Evolutionary conservation across 202 grass and related monocot species (phyloP), one percentile per base, ranked within the genome.

Genomic region (Setaria italica): DNA sequence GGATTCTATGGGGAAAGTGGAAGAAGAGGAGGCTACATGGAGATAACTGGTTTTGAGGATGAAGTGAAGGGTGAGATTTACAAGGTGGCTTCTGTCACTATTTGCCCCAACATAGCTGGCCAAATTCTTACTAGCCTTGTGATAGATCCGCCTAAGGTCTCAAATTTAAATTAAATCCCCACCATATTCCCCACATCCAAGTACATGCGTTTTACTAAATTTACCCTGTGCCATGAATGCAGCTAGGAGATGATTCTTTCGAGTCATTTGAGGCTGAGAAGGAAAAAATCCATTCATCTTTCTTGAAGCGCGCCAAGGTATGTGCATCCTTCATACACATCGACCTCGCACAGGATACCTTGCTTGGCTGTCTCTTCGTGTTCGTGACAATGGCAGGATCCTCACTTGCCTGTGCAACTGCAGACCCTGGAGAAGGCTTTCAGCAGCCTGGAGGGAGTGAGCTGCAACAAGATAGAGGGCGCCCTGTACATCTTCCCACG

Each of bases 1-100:
- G 92, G 95, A 45, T 94, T 78, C 76, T 83, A 80, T 83, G 95
- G 92, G 83, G 92, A 97, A 90, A 80, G 92, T 88, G 95, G 92
- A 6, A 92, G 93, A 87, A 88, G 88, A 78, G 92, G 95, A 77
- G 92, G 95, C 20, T 97, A 94, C 87, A 97, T 94, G 92, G 92
- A 97, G 77, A 60, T 94, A 37, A 86, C 86, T 58, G 92, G 92
- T 80, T 92, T 97, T 21, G 77, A 54, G 69, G 48, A 70, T 60
- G 80, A 91, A 74, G 92, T 91, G 15, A 86, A 88, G 79, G 76
- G 79, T 54, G 81, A 93, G 58, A 93, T 97, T 85, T 88, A 72
- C 85, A 94, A 97, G 64, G 79, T 97, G 81, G 88, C 95, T 84
- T 97, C 92, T 54, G 34, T 92, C 78, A 88, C 91, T 72, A 85